Conservation (phyloP, 306 rosid genomes). For the Castanea mollissima region DNA sequence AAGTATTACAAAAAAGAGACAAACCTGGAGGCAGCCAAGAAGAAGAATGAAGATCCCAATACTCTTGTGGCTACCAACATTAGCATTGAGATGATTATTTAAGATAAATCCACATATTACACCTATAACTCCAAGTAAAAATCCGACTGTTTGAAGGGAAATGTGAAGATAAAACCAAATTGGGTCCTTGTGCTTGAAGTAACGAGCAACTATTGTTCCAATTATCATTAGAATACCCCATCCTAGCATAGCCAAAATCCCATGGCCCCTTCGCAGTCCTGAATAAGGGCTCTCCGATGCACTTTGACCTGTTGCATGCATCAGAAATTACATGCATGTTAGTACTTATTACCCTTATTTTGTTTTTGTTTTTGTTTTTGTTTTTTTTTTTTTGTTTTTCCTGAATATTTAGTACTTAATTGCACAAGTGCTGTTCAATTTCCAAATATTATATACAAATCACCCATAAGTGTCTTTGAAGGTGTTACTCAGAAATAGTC, state of each 20-base stretch:
- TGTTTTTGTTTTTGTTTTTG: no score
- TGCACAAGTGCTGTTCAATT: no score
- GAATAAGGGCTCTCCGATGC: slow-evolving; percentile 9
- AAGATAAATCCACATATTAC: slow-evolving; percentile 52
- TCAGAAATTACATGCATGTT: no score
- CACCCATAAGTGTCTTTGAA: no score
- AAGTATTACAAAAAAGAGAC: not conserved
- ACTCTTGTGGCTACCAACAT: slow-evolving; percentile 50
- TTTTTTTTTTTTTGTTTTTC: no score
- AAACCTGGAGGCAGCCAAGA: slow-evolving; percentile 71
- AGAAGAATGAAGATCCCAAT: slow-evolving; percentile 65
- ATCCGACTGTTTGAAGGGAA: slow-evolving; percentile 51
- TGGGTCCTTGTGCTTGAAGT: slow-evolving; percentile 55
- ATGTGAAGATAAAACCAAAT: slow-evolving; percentile 65
- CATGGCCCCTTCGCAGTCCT: slow-evolving; percentile 63
- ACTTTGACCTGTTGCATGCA: slow-evolving; percentile 39
- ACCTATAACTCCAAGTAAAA: slow-evolving; percentile 54
- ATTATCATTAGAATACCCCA: slow-evolving; percentile 71
- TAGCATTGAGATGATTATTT: slow-evolving; percentile 27
- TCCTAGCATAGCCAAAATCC: slow-evolving; percentile 60
- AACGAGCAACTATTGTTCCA: slow-evolving; percentile 67
- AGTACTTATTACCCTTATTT: no score
- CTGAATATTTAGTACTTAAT: no score
- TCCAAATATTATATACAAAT: no score
- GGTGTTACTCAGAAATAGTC: no score